These are phyloP conservation scores for Vaccinium corymbosum DNA, from an alignment of 148 eudicot genomes.

Conservation along the genomic window DNA sequence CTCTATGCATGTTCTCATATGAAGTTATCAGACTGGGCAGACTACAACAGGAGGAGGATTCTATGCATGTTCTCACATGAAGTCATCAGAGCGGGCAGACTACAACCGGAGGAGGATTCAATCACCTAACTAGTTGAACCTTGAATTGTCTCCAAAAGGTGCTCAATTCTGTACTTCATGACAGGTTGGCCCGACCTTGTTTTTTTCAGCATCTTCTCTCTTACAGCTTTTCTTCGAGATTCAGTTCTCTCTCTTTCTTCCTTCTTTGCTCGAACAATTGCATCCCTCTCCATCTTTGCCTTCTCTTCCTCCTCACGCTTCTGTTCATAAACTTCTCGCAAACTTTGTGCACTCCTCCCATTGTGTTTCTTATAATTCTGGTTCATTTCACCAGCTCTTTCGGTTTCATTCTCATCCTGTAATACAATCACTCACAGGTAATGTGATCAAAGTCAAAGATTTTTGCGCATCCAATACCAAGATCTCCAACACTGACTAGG, in stretches of 20 bases:
- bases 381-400: slow-evolving; percentile 18
- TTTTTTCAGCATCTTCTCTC: slow-evolving; percentile 75
- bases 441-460: neutral
- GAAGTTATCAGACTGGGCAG: neutral
- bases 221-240: slow-evolving; percentile 59
- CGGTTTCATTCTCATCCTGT: slow-evolving; percentile 40
- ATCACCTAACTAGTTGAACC: slow-evolving; percentile 31
- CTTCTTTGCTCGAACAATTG: slow-evolving; percentile 52
- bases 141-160: slow-evolving; percentile 67
- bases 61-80: neutral
- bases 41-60: neutral
- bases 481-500: neutral
- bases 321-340: slow-evolving; percentile 55
- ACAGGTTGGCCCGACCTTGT: slow-evolving; percentile 89
- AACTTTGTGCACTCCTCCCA: slow-evolving; percentile 43
- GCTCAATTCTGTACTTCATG: slow-evolving; percentile 89
- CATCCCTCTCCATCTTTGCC: slow-evolving; percentile 69
- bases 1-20: neutral
- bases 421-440: neutral
- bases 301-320: slow-evolving; percentile 68
- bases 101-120: neutral
- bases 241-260: slow-evolving; percentile 59
- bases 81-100: neutral
- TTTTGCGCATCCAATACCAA: neutral
- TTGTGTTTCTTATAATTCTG: slow-evolving; percentile 29